Evolutionary conservation across 495 filamentous ascomycete species (phyloP), one percentile per base, ranked within the genome.

Genomic region (Letharia columbiana): DNA sequence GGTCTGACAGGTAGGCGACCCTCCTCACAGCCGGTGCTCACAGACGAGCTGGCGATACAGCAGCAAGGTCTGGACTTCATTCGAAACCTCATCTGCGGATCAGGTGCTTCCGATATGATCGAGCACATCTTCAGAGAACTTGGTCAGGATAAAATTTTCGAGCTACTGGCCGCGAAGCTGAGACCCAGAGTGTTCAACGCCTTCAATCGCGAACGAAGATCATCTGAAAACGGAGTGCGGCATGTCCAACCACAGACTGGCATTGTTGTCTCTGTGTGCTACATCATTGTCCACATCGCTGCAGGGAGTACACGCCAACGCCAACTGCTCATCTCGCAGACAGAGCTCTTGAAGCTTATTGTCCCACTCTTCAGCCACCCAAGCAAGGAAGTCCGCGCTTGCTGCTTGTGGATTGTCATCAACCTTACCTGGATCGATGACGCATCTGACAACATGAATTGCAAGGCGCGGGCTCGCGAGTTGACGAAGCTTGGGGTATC

Each of bases 51-150:
- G 49, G 86, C 85, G 4, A 88, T 96, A 20, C 93, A 97, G 73
- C 91, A 96, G 68, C 91, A 98, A 74, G 91, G 86, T 0, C 83
- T 98, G 41, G 89, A 92, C 62, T 85, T 94, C 66, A 83, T 98
- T 62, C 83, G 92, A 58, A 98, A 98, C 74, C 79, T 96, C n/a
- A 87, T 96, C 68, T 87, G 86, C 64, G 88, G 87, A 17, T 73
- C 77, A 13, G 85, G 84, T 37, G 81, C 83, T 12, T 73, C 82
- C 11, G 88, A 91, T 68, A 92, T 96, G 86, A 88, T 96, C 66
- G 91, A 96, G 68, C 83, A 84, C 64, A 74, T 97, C n/a, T 88
- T 96, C 73, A 79, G 76, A 47, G 81, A 84, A 60, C 77, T 96
- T n/a, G 91, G 90, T 23, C 82, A 90, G 70, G 83, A 89, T 61